Conservation (phyloP, 148 eudicot species). For the Chenopodium album region DNA sequence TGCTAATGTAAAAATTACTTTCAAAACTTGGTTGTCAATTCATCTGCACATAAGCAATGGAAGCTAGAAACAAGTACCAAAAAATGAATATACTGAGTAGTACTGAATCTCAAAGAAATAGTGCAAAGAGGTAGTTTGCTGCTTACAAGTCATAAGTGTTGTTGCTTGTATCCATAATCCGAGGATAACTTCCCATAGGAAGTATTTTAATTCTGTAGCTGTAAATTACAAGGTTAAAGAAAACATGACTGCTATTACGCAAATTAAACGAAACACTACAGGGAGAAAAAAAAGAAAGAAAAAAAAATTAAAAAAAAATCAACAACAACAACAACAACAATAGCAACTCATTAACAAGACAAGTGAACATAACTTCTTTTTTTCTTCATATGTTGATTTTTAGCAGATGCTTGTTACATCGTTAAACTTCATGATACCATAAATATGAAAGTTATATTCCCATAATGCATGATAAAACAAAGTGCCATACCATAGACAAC, state of each 20-base stretch:
- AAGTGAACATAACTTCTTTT: not conserved
- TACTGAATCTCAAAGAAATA: not conserved
- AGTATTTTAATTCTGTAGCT: slow-evolving; percentile 89
- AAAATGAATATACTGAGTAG: not conserved
- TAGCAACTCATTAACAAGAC: not conserved
- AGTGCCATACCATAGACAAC: not conserved
- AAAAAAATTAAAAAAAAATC: too few species aligned
- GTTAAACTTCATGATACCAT: not conserved
- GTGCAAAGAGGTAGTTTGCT: slow-evolving; percentile 6
- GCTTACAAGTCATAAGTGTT: slow-evolving; percentile 93
- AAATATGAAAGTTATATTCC: not conserved
- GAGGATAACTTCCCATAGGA: slow-evolving; percentile 98
- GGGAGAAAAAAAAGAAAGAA: too few species aligned
- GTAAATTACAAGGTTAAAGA: slow-evolving; percentile 27
- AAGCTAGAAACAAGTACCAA: not conserved
- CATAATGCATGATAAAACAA: not conserved
- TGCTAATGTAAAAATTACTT: not conserved
- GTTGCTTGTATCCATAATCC: slow-evolving; percentile 86
- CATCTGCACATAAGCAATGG: not conserved
- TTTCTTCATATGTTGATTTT: not conserved
- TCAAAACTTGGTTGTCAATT: not conserved
- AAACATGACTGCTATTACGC: slow-evolving; percentile 2
- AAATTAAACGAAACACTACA: slow-evolving; percentile 22
- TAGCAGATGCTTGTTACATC: not conserved
- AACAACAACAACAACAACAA: too few species aligned